phyloP scores from a whole-genome alignment of 2,329 filamentous ascomycete genomes.

The Drechslera avenae region DNA sequence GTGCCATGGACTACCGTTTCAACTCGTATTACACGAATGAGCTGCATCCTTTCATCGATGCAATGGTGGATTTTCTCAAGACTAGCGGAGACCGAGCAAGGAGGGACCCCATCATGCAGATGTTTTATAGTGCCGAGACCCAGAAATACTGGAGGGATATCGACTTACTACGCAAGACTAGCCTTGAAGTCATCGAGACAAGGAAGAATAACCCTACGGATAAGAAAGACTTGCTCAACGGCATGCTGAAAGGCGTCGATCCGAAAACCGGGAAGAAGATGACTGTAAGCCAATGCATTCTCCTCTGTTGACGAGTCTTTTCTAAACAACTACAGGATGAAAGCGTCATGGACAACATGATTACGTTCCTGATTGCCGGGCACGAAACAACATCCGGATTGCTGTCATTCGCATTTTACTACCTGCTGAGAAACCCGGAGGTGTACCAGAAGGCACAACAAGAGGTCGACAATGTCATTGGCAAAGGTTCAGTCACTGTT shows the following conservation, averaged over 20 bases:
- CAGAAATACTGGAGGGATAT: slow-evolving; percentile 61
- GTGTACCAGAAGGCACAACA: slow-evolving; percentile 57
- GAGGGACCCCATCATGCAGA: slow-evolving; percentile 37
- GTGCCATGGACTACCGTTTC: slow-evolving; percentile 51
- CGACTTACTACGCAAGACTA: slow-evolving; percentile 60
- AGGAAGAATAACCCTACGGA: slow-evolving; percentile 60
- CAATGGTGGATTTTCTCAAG: slow-evolving; percentile 47
- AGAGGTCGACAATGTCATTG: slow-evolving; percentile 61
- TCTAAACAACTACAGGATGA: slow-evolving; percentile 50
- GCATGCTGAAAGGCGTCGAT: slow-evolving; percentile 64
- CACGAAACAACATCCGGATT: slow-evolving; percentile 48
- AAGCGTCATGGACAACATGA: slow-evolving; percentile 70
- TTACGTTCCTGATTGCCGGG: slow-evolving; percentile 64
- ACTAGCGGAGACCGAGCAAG: slow-evolving; percentile 43
- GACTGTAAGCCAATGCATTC: slow-evolving; percentile 30
- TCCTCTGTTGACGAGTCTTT: too few relatives aligned
- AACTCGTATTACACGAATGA: slow-evolving; percentile 47
- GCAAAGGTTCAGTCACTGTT: slow-evolving; percentile 51
- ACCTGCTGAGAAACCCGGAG: slow-evolving; percentile 58
- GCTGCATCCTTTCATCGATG: slow-evolving; percentile 47
- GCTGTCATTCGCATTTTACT: slow-evolving; percentile 55
- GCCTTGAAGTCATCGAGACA: slow-evolving; percentile 61
- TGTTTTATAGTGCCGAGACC: slow-evolving; percentile 44
- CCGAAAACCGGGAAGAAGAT: slow-evolving; percentile 65
- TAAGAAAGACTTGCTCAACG: slow-evolving; percentile 65